Base-by-base conservation (phyloP, 164 flowering plant genomes). In the Stephania japonica region DNA sequence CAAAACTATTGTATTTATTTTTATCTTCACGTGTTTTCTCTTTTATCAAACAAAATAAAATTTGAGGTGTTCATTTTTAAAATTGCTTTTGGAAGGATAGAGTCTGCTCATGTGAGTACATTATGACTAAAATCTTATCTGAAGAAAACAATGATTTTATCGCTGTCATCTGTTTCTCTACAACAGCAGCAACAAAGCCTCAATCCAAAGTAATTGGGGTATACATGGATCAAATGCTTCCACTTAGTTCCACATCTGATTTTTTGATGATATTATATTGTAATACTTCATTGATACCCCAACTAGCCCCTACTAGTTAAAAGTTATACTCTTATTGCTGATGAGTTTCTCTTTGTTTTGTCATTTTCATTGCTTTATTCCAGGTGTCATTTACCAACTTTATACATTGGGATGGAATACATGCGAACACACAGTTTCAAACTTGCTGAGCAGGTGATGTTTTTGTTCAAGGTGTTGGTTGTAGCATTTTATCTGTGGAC, bases 321-420 rank as follows among this genome's bases (percentile, higher is more conserved):
- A 14, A 44, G 26, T 26, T 25, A 12, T 11, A 47, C 16, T 11
- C 19, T 59, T 59, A 59, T 59, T 4, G 9, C 23, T 59, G n/a
- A 59, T 59, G 24, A 59, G 21, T 32, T 32, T 24, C 21, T 19
- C 19, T 14, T n/a, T n/a, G 19, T 18, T 61, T 85, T 85, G 78
- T 82, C 78, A 32, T 32, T 32, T 32, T 32, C 38, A 32, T 32
- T 32, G 38, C 38, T 32, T 79, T 88, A 70, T 86, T 87, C 84
- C 89, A 96, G 99, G 87, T 93, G 94, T 78, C 99, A 96, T 85
- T 87, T 96, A 74, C 96, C 99, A 70, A 84, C 89, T 75, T 74
- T 96, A 65, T 96, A 91, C 74, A 93, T 93, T 75, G 97, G 97
- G 72, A 93, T 93, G 99, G 99, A 96, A 76, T 93, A 91, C 85